These are phyloP conservation scores for Nigrospora osmanthi DNA, from an alignment of 2,329 filamentous ascomycete species.

Conservation along the genomic window DNA sequence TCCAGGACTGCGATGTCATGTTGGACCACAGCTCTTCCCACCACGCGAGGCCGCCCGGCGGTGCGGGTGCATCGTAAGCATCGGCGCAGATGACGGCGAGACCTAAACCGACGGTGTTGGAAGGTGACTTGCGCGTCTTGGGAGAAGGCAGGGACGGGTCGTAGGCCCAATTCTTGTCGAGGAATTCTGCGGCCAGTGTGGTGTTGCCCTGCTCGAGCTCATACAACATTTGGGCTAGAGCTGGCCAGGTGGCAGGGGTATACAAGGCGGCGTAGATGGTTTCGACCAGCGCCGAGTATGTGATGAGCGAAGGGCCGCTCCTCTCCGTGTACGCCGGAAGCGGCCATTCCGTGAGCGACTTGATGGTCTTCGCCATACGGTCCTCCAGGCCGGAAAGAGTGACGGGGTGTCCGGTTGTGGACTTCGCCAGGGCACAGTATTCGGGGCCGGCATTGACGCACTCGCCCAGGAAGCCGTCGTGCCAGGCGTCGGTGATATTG, in stretches of 20 bases:
- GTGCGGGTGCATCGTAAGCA: slow-evolving; percentile 32
- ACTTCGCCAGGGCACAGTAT: slow-evolving; percentile 34
- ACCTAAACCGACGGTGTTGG: slow-evolving; percentile 27
- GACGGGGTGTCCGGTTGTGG: slow-evolving; percentile 17
- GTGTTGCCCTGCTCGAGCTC: slow-evolving; percentile 37
- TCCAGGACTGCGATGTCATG: slow-evolving; percentile 36
- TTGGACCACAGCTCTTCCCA: slow-evolving; percentile 37
- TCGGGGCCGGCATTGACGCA: slow-evolving; percentile 38
- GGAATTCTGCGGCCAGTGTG: slow-evolving; percentile 28
- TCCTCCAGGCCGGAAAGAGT: slow-evolving; percentile 25
- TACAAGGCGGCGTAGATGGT: slow-evolving; percentile 34
- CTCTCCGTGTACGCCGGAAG: slow-evolving; percentile 26
- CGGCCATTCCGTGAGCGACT: slow-evolving; percentile 28
- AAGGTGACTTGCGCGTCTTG: slow-evolving; percentile 17
- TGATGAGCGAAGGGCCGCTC: slow-evolving; percentile 34
- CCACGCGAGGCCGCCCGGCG: slow-evolving; percentile 30
- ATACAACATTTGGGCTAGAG: slow-evolving; percentile 29
- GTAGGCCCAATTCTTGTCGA: slow-evolving; percentile 33
- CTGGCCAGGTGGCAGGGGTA: slow-evolving; percentile 32
- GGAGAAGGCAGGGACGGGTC: slow-evolving; percentile 26
- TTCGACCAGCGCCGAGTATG: slow-evolving; percentile 32
- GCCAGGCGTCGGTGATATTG: slow-evolving; percentile 40
- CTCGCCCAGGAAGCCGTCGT: slow-evolving; percentile 41
- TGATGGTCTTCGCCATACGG: slow-evolving; percentile 30
- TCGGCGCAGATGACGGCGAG: slow-evolving; percentile 37